Conservation (phyloP, 2,329 filamentous ascomycete species). For the Neocucurbitaria cava region DNA sequence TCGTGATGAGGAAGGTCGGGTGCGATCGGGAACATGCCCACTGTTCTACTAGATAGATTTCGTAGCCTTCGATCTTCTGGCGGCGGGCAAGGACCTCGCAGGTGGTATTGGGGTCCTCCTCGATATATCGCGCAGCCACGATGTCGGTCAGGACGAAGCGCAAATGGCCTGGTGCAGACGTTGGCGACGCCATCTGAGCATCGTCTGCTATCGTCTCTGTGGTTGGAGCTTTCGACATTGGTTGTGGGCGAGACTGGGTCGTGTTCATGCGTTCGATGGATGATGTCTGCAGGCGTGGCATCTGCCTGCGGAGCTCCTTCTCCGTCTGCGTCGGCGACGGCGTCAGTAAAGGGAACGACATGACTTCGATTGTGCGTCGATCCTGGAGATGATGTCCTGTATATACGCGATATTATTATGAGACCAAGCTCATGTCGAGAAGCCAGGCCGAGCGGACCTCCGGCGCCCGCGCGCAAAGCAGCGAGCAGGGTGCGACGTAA, state of each 20-base stretch:
- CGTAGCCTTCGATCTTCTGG: slow-evolving; percentile 78
- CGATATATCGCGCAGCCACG: slow-evolving; percentile 73
- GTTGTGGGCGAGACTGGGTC: slow-evolving; percentile 17
- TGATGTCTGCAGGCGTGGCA: slow-evolving; percentile 35
- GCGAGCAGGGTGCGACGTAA: slow-evolving; percentile 15
- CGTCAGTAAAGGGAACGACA: slow-evolving; percentile 28
- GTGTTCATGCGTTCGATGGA: slow-evolving; percentile 25
- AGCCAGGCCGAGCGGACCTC: slow-evolving; percentile 26
- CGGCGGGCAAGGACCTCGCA: slow-evolving; percentile 71
- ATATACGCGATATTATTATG: slow-evolving; percentile 9
- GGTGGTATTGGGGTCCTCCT: slow-evolving; percentile 79
- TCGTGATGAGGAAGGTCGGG: slow-evolving; percentile 89
- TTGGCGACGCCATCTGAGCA: slow-evolving; percentile 20
- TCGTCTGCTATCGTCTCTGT: slow-evolving; percentile 21
- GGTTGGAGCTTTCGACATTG: slow-evolving; percentile 13
- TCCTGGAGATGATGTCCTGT: neutral
- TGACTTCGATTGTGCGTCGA: slow-evolving; percentile 4
- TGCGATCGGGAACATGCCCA: slow-evolving; percentile 94
- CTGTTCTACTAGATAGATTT: slow-evolving; percentile 94
- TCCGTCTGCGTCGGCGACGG: slow-evolving; percentile 29
- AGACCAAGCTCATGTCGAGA: slow-evolving; percentile 26
- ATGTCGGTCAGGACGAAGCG: slow-evolving; percentile 71
- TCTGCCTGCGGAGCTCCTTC: slow-evolving; percentile 36
- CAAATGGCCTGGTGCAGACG: slow-evolving; percentile 53
- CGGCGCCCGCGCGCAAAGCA: slow-evolving; percentile 21